phyloP scores from a whole-genome alignment of 768 basidiomycete species.

The Termitomyces sp. region DNA sequence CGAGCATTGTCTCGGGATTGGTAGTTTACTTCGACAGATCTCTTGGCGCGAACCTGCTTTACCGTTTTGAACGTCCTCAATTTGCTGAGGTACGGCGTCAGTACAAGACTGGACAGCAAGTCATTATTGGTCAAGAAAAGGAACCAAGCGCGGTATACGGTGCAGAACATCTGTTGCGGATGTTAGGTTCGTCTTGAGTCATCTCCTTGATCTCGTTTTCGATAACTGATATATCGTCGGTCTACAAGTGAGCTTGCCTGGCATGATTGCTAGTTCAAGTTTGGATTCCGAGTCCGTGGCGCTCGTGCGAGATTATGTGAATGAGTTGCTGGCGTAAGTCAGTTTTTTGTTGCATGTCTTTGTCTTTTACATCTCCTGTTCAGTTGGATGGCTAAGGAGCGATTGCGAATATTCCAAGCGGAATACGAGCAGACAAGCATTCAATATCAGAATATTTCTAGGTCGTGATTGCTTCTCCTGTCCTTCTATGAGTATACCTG shows the following conservation, averaged over 20 bases:
- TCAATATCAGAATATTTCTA: slow-evolving; percentile 78
- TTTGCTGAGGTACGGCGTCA: slow-evolving; percentile 73
- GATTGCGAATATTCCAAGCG: slow-evolving; percentile 63
- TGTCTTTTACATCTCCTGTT: background rate
- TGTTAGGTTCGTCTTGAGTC: slow-evolving; percentile 64
- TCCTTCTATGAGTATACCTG: background rate
- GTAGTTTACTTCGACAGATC: slow-evolving; percentile 92
- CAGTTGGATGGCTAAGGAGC: slow-evolving; percentile 79
- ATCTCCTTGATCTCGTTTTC: background rate
- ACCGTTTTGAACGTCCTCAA: slow-evolving; percentile 93
- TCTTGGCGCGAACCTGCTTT: slow-evolving; percentile 83
- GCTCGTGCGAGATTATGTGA: slow-evolving; percentile 83
- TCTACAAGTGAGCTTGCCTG: slow-evolving; percentile 76
- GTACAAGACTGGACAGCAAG: slow-evolving; percentile 69
- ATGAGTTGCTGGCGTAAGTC: slow-evolving; percentile 74
- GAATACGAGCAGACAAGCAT: slow-evolving; percentile 76
- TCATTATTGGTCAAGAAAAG: slow-evolving; percentile 62
- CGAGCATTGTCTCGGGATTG: slow-evolving; percentile 81
- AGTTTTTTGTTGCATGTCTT: background rate
- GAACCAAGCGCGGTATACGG: slow-evolving; percentile 92
- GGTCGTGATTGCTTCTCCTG: slow-evolving; percentile 42
- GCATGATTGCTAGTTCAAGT: slow-evolving; percentile 84
- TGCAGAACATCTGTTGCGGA: slow-evolving; percentile 86
- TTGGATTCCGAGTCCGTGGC: slow-evolving; percentile 85
- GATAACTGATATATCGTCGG: background rate